Percentiles rank a stretch among this genome's conserved stretches.
Evolutionary conservation across 1,284 basidiomycete genomes (phyloP).

Genomic region (Naganishia liquefaciens): DNA sequence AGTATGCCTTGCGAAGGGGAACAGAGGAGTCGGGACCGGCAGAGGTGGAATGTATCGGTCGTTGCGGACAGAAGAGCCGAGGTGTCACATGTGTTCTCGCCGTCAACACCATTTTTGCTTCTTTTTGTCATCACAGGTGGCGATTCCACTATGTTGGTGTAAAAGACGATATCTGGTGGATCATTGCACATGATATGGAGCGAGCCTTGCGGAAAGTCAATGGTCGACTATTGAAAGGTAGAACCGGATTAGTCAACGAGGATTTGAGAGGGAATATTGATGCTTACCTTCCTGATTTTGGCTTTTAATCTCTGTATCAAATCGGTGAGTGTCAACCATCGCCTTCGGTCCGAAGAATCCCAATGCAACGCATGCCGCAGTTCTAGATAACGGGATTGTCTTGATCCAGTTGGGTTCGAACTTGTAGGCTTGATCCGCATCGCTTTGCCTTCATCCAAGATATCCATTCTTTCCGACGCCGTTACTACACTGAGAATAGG

Average conservation of each 20-base stretch:
- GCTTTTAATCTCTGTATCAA: slow-evolving; percentile 6
- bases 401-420: neutral
- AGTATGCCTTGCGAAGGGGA: neutral
- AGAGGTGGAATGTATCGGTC: slow-evolving; percentile 6
- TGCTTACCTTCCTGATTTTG: slow-evolving; percentile 12
- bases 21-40: slow-evolving; percentile 4
- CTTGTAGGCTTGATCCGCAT: slow-evolving; percentile 8
- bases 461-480: slow-evolving; percentile 16
- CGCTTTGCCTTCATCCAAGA: slow-evolving; percentile 10
- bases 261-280: neutral
- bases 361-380: neutral
- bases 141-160: slow-evolving; percentile 7
- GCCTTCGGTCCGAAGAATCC: slow-evolving; percentile 3
- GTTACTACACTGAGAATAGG: slow-evolving; percentile 17
- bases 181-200: slow-evolving; percentile 19
- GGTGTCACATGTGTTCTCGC: slow-evolving; percentile 5
- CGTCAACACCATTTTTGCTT: neutral
- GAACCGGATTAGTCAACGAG: neutral
- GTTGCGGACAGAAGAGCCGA: slow-evolving; percentile 10
- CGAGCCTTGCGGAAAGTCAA: slow-evolving; percentile 10
- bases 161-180: slow-evolving; percentile 21
- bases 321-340: neutral
- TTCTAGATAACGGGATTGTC: slow-evolving; percentile 3
- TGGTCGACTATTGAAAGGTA: neutral
- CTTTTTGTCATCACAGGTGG: neutral